phyloP scores from a whole-genome alignment of 2,329 filamentous ascomycete genomes.

The Pestalotiopsis sp. region DNA sequence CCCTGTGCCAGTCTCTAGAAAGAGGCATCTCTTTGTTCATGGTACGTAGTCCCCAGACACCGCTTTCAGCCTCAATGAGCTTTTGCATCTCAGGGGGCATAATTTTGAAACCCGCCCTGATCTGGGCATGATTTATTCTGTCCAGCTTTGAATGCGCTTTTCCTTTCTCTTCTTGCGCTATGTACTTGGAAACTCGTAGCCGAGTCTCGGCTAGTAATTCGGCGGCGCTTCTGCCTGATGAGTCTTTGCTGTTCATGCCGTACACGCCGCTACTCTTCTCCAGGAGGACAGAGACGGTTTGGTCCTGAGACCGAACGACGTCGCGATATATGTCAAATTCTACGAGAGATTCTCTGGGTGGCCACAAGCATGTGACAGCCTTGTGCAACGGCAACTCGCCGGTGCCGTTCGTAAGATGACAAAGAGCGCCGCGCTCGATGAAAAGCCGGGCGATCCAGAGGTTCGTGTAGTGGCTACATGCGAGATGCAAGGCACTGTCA shows the following conservation, averaged over 20 bases:
- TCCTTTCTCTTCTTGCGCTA: neutral
- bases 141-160: neutral
- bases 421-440: neutral
- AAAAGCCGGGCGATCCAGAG: neutral
- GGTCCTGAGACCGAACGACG: neutral
- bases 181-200: neutral
- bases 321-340: neutral
- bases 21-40: neutral
- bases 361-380: neutral
- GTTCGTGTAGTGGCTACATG: neutral
- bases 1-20: neutral
- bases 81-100: neutral
- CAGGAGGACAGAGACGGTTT: neutral
- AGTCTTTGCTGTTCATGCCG: neutral
- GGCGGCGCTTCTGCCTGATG: neutral
- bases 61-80: neutral
- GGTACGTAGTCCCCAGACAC: neutral
- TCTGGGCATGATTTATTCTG: neutral
- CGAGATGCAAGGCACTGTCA: neutral
- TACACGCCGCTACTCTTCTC: neutral
- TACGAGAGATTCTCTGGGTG: neutral
- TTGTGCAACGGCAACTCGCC: neutral
- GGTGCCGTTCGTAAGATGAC: neutral
- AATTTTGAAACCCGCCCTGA: neutral
- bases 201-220: neutral